A percentile compares a stretch with the other conserved stretches of the same genome.
Conservation (phyloP, 2,329 filamentous ascomycete genomes). For the Stagonosporopsis chrysanthemi region DNA sequence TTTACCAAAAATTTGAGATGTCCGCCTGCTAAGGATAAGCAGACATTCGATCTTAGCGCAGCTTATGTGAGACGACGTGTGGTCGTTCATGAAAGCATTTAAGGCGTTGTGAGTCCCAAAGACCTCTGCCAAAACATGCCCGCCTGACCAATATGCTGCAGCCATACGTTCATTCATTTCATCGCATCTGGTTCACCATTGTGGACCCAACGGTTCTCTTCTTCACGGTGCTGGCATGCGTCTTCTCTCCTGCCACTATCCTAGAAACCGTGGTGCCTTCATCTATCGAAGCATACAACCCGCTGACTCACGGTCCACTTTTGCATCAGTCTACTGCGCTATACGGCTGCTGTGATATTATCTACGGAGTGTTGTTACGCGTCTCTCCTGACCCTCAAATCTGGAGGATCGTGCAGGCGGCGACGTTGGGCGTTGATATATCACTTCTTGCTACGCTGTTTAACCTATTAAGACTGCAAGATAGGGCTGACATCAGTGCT, state of each 20-base stretch:
- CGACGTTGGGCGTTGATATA: constrained; percentile 15
- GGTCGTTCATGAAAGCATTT: not conserved
- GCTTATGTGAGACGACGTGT: constrained; percentile 8
- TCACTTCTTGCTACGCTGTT: constrained; percentile 9
- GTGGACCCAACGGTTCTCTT: constrained; percentile 20
- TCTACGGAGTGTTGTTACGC: constrained; percentile 16
- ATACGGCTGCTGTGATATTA: constrained; percentile 18
- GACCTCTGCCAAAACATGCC: not conserved
- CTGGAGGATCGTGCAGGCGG: constrained; percentile 22
- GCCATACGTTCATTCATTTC: constrained; percentile 19
- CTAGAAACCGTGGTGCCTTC: constrained; percentile 11
- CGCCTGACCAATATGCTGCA: constrained; percentile 5
- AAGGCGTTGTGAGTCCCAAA: not conserved
- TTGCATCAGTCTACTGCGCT: constrained; percentile 16
- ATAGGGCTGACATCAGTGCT: not conserved
- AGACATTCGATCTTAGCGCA: not conserved
- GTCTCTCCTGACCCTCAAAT: constrained; percentile 15
- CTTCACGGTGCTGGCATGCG: constrained; percentile 18
- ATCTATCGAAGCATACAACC: constrained; percentile 3
- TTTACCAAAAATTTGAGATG: too few relatives aligned
- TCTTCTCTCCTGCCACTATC: constrained; percentile 9
- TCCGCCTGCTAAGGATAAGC: constrained; percentile 9
- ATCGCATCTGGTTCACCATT: constrained; percentile 23
- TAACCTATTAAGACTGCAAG: constrained; percentile 4
- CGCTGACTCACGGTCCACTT: constrained; percentile 8